Evolutionary conservation across 495 filamentous ascomycete species (phyloP), one percentile per base, ranked within the genome.

Genomic region (Penicillium dipodomyicola): DNA sequence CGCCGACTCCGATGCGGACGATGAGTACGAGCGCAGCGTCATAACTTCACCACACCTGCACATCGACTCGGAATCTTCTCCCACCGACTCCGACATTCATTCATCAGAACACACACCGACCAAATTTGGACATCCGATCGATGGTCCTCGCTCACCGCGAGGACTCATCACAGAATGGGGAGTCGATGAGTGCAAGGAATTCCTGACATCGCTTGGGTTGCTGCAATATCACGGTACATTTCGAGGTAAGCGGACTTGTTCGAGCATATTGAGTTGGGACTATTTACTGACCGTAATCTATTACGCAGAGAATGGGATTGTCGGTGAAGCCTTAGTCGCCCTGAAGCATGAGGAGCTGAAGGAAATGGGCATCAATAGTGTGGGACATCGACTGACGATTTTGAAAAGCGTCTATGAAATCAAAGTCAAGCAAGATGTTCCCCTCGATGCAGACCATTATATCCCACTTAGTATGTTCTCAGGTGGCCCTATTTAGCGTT

Each of bases 331-430:
- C 41, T 77, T 98, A 49, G 82, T 97, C 59, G 90, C 89, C 32
- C 75, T 98, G 51, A 86, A 87, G 59, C 94, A 97, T 71, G 90
- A 94, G 44, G 93, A 97, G 65, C 75, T 98, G 67, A 96, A 92
- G 72, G 88, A 96, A 67, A 93, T 98, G 85, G 91, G 91, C 39
- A 87, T 98, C 61, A 77, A 79, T 50, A 96, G 93, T 70, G 89
- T 96, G 37, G 94, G 94, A 4, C 94, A 98, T 72, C 87, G 94
- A 27, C 79, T 98, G 57, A 96, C 92, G 2, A 94, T 98, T 41
- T 79, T 98, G 47, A 97, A 96, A 74, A 88, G 82, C 59, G 90
- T 97, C 35, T 98, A 96, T 71, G 92, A 97, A 65, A 84, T 91
- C 60, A 98, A 98, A 76, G 84, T 92, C 63, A 89, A 88, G 58